Evolutionary conservation across 2,329 filamentous ascomycete genomes (phyloP), one percentile per base, ranked within the genome.

Genomic region (Pyrenophora seminiperda): DNA sequence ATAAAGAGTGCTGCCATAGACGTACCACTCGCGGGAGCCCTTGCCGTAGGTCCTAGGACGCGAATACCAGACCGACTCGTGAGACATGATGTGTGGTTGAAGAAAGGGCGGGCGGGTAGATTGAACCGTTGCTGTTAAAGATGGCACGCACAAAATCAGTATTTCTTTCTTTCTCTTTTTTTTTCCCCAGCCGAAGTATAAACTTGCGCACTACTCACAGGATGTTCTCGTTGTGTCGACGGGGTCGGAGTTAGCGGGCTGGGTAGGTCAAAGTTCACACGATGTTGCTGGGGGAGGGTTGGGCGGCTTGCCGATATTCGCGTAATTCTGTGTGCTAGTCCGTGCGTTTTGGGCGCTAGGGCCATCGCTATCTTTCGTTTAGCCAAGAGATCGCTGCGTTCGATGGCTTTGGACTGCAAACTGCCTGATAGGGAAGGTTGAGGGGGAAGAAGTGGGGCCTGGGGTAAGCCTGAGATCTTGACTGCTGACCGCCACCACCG

Each of bases 1-100:
- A 47, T 47, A 47, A 32, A 34, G 31, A 40, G 38, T 36, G 31
- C 51, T 32, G 37, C 36, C 53, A 27, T 22, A 54, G 59, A 82
- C 89, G 77, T 91, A 97, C 92, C 92, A 97, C 77, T 81, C 79
- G 80, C 92, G 89, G 79, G 90, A 83, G 82, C 93, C 93, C 87
- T 97, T 97, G 84, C 93, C 93, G 86, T 95, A 96, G 79, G 80
- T 91, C 81, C 92, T 89, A 76, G 94, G 94, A 79, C 94, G 92
- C 76, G 91, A 96, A 88, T 95, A 96, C 92, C 93, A 99, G 82
- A 97, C 91, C 54, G 89, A 91, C 84, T 97, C 93, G 91, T 90
- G 87, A 80, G 87, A 87, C 87, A 90, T 90, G 75, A 75, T 87
- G 79, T 79, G 77, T 76, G 74, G 73, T 67, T 69, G 54, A 39